These are phyloP conservation scores for Ilyonectria mors-panacis DNA, from an alignment of 2,329 filamentous ascomycete genomes.

Conservation along the genomic window DNA sequence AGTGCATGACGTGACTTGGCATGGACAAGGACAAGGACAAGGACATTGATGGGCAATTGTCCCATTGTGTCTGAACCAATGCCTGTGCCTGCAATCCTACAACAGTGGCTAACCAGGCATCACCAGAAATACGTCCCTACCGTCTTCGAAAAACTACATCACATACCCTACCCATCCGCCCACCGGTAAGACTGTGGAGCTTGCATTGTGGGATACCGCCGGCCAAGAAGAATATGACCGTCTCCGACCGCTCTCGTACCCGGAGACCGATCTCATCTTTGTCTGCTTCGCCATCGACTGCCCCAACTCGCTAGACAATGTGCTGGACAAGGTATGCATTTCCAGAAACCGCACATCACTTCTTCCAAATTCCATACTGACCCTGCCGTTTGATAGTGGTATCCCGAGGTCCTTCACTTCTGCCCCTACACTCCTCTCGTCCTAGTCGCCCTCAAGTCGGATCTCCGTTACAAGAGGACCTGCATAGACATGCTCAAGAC, in stretches of 20 bases:
- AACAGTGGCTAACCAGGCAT: slow-evolving; percentile 25
- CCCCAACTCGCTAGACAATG: slow-evolving; percentile 97
- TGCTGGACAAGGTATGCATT: slow-evolving; percentile 90
- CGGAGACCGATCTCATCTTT: slow-evolving; percentile 97
- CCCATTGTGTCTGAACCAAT: not conserved
- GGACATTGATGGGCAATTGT: not conserved
- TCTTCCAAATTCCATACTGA: slow-evolving; percentile 18
- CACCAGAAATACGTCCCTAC: slow-evolving; percentile 98
- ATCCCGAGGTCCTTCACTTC: slow-evolving; percentile 98
- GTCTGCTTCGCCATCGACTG: slow-evolving; percentile 99
- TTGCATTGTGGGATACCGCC: slow-evolving; percentile 98
- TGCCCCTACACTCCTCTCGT: slow-evolving; percentile 97
- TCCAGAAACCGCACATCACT: slow-evolving; percentile 44
- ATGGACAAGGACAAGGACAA: not conserved
- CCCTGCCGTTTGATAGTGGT: slow-evolving; percentile 78
- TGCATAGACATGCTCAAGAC: slow-evolving; percentile 99
- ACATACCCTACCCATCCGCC: slow-evolving; percentile 92
- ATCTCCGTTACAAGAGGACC: slow-evolving; percentile 93
- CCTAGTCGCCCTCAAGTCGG: slow-evolving; percentile 96
- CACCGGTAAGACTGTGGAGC: slow-evolving; percentile 93
- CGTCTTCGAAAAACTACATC: slow-evolving; percentile 99
- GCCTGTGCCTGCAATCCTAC: not conserved
- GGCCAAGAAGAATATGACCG: slow-evolving; percentile 99
- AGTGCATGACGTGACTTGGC: slow-evolving; percentile 41
- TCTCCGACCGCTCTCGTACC: slow-evolving; percentile 94